phyloP scores from a whole-genome alignment of 305 asterid genomes.

The Striga hermonthica region DNA sequence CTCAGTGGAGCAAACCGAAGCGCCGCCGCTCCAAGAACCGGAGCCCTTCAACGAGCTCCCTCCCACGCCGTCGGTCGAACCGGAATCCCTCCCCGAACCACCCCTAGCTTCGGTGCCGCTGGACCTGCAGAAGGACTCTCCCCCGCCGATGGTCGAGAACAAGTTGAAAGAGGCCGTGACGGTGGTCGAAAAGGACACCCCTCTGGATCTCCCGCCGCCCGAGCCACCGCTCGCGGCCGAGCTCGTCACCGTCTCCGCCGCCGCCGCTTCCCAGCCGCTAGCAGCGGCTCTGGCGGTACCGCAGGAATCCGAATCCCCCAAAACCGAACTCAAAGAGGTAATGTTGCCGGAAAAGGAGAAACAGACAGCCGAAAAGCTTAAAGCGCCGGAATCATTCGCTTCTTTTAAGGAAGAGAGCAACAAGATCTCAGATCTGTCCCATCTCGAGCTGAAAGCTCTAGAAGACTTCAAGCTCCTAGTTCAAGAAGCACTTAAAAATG shows the following conservation, averaged over 20 bases:
- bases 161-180: constrained; percentile 41
- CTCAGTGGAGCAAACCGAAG: constrained; percentile 1
- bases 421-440: constrained; percentile 4
- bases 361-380: constrained; percentile 10
- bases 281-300: constrained; percentile 44
- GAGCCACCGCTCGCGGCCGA: constrained; percentile 42
- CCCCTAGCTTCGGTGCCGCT: constrained; percentile 45
- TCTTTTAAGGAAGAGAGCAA: constrained; percentile 1
- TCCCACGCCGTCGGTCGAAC: constrained; percentile 36
- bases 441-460: not conserved
- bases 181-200: constrained; percentile 47
- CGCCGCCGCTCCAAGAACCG: constrained; percentile 18
- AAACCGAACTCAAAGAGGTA: constrained; percentile 25
- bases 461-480: not conserved
- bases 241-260: constrained; percentile 39
- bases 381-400: not conserved
- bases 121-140: constrained; percentile 29
- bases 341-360: constrained; percentile 36
- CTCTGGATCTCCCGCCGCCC: constrained; percentile 40
- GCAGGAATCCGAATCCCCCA: constrained; percentile 38
- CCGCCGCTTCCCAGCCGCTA: constrained; percentile 38
- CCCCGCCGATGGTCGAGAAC: constrained; percentile 31
- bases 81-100: constrained; percentile 32
- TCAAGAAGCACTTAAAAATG: not conserved
- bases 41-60: constrained; percentile 32